Percentiles rank a stretch among this genome's conserved stretches.
Evolutionary conservation across 1,284 basidiomycete genomes (phyloP).

Genomic region (Ustilago curta): DNA sequence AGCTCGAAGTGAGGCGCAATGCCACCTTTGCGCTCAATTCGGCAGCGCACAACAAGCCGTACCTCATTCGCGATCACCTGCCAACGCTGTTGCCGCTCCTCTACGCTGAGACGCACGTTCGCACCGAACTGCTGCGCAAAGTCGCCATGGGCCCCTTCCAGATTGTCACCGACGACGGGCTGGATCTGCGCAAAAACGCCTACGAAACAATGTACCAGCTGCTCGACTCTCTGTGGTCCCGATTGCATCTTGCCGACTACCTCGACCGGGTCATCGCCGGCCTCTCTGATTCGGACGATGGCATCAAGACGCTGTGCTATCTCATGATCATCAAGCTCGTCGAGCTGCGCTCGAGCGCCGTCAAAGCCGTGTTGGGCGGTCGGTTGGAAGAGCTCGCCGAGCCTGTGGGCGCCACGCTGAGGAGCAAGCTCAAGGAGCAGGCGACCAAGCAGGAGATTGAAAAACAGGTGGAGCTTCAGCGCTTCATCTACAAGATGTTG

Average conservation of each 20-base stretch:
- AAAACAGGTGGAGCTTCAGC: conserved; percentile 88
- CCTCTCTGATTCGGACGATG: conserved; percentile 84
- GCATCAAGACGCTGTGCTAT: conserved; percentile 95
- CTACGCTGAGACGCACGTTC: conserved; percentile 86
- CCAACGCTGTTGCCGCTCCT: conserved; percentile 81
- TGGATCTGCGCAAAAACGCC: conserved; percentile 87
- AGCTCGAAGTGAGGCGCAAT: conserved; percentile 70
- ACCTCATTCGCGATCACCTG: conserved; percentile 88
- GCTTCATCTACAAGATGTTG: conserved; percentile 85
- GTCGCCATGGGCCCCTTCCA: conserved; percentile 99
- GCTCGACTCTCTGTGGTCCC: conserved; percentile 87
- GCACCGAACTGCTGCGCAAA: conserved; percentile 72
- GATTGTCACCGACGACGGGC: conserved; percentile 90
- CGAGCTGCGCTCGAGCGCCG: conserved; percentile 72
- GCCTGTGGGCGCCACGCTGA: conserved; percentile 83
- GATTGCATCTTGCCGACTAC: conserved; percentile 87
- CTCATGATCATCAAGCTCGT: conserved; percentile 93
- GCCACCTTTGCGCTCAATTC: conserved; percentile 84
- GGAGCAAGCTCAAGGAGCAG: conserved; percentile 78
- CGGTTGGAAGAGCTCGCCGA: conserved; percentile 87
- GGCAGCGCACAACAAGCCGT: conserved; percentile 91
- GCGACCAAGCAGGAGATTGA: conserved; percentile 97
- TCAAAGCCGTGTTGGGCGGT: conserved; percentile 81
- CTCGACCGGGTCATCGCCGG: conserved; percentile 84
- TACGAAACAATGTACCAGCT: conserved; percentile 98